These are phyloP conservation scores for Apiotrichum domesticum DNA, from an alignment of 1,284 basidiomycete species.

Conservation along the genomic window DNA sequence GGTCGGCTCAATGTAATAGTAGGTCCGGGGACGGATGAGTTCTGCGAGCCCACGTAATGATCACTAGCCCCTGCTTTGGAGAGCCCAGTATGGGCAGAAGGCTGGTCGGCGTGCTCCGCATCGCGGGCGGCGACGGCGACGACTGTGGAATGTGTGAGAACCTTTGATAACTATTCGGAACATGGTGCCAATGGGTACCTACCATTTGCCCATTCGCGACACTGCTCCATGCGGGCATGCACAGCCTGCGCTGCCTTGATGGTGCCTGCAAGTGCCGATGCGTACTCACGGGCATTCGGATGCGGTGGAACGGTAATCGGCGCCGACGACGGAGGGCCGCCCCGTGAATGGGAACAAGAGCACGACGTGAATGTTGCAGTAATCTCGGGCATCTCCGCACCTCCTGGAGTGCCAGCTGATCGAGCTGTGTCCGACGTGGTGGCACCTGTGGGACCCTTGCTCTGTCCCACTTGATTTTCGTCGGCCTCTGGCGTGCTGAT, in stretches of 20 bases:
- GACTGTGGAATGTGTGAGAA: neutral
- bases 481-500: too few relatives aligned
- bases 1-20: too few relatives aligned
- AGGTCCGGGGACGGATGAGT: too few relatives aligned
- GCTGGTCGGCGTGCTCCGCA: neutral
- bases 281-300: neutral
- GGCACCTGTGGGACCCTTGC: too few relatives aligned
- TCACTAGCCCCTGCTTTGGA: too few relatives aligned
- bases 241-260: conserved; percentile 1
- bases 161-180: too few relatives aligned
- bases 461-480: too few relatives aligned
- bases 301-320: neutral
- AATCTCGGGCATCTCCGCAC: neutral
- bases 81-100: too few relatives aligned
- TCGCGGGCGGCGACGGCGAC: conserved; percentile 9
- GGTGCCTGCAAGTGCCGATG: neutral
- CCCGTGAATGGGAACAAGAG: neutral
- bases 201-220: conserved; percentile 11
- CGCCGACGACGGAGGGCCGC: neutral
- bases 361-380: neutral
- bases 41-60: too few relatives aligned
- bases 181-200: too few relatives aligned
- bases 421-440: neutral
- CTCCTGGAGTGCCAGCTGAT: neutral
- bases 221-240: conserved; percentile 7